Evolutionary conservation across 768 basidiomycete genomes (phyloP), one percentile per base, ranked within the genome.

Genomic region (Coprinopsis sp.): DNA sequence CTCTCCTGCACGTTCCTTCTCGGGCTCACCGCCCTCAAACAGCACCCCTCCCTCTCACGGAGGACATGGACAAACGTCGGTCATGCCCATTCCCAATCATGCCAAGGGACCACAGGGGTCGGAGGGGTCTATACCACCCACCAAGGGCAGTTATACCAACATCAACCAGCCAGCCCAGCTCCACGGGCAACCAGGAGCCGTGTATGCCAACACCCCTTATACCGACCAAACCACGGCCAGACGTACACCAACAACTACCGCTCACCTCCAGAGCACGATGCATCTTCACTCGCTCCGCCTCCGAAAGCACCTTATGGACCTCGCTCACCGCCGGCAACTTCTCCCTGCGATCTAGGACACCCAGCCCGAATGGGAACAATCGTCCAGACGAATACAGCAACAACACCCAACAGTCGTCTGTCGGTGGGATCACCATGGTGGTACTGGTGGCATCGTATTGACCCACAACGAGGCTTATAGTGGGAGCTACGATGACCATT

Each of bases 271-370:
- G 47, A 55, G 53, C 29, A 44, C 53, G 28, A 30, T 57, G 58
- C 51, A 50, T 61, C 4, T 16, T 56, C 51, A 22, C 73, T 87
- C 19, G 82, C 77, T 0, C 82, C 85, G 2, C 87, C 85, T 2
- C 83, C 79, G 16, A 69, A 75, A 11, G 79, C 78, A 2, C 86
- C 87, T 1, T 74, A 83, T 43, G 87, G 87, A 1, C 87, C 88
- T 24, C 84, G 86, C 19, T 77, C 72, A 1, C 85, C n/a, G n/a
- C 81, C 1, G 70, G 69, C 8, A 78, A 72, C 38, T 33, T 61
- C 0, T 54, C 64, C 31, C 50, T 67, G 6, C 69, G 73, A 6
- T 84, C 87, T 11, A 74, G 84, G 22, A 82, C 86, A 16, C 85
- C 90, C 11, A 88, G 87, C 7, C 87, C 84, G 1, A 77, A 79